Percentiles rank a stretch among this genome's conserved stretches.
phyloP scores from a whole-genome alignment of 1,139 yeast genomes.

The Hyphopichia buzzinii region DNA sequence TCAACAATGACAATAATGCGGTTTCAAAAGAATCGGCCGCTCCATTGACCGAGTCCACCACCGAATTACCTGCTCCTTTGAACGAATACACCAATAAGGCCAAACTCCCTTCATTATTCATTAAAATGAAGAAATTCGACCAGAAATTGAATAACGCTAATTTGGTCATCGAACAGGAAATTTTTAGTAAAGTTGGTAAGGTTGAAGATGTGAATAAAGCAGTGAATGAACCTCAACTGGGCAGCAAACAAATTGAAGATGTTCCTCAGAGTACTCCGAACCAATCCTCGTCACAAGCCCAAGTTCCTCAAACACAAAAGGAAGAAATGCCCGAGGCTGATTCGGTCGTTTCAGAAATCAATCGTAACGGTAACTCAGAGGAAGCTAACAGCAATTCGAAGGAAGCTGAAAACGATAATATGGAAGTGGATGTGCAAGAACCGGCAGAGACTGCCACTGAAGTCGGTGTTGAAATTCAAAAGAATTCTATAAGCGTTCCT shows the following conservation, averaged over 20 bases:
- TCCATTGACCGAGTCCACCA: too few species aligned
- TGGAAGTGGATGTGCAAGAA: not conserved
- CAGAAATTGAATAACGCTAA: slow-evolving; percentile 9
- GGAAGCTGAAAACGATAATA: not conserved
- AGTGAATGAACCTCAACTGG: not conserved
- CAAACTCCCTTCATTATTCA: slow-evolving; percentile 15
- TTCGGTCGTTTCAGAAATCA: not conserved
- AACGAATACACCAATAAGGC: slow-evolving; percentile 7
- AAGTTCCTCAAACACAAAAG: not conserved
- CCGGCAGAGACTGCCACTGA: too few species aligned
- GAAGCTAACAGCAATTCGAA: not conserved
- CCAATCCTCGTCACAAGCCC: not conserved
- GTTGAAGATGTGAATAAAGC: not conserved
- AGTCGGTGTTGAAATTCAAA: too few species aligned
- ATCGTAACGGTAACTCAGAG: not conserved
- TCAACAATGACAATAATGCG: too few species aligned
- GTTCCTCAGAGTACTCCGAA: slow-evolving; percentile 1
- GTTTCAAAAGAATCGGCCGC: too few species aligned
- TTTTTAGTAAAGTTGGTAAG: slow-evolving; percentile 2
- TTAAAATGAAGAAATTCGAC: slow-evolving; percentile 19
- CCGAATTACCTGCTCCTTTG: slow-evolving; percentile 5
- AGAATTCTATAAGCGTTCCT: too few species aligned
- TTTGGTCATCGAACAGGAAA: not conserved
- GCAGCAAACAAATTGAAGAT: not conserved
- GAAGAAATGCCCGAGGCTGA: not conserved